Base-by-base conservation (phyloP, 164 flowering plant species). In the Dillenia suffruticosa region DNA sequence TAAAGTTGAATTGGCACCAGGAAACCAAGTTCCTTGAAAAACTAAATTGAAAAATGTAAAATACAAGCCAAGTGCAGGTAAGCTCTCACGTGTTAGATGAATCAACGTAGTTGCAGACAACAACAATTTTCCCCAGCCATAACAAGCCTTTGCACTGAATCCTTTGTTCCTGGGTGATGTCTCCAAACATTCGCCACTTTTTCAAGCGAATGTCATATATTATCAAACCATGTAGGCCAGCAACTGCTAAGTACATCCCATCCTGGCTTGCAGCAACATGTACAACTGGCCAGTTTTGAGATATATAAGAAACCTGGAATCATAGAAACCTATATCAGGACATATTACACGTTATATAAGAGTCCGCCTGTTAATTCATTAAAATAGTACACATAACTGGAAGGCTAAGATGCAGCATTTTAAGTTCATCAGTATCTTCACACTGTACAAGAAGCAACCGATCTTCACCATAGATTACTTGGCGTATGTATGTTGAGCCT, bases 181-280 rank as follows among this genome's bases (percentile, higher is more conserved):
- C 99, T 65, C 99, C 97, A 80, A 94, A 94, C 9, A 94, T 79
- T 46, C 96, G 83, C 99, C 99, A 94, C 68, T 79, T 84, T 71
- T 88, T 94, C 67, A 81, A 54, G 12, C 93, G 83, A 46, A 94
- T 66, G 70, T 89, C 97, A 70, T 94, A 92, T 61, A 94, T 69
- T 57, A 91, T 91, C 67, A 94, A 70, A 51, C 99, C 99, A 84
- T 84, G 99, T 47, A 79, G 77, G 67, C 99, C 97, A 71, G 99
- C 96, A 77, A 92, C 94, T 48, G 99, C 97, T 61, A 94, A 76
- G 75, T 82, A 89, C 87, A 85, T 84, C 63, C 97, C 99, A 85
- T 94, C 99, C 73, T 79, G 76, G 78, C 97, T 91, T 55, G 97
- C 94, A 5, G 83, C 92, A 51, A 88, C 97, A 76, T 94, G 99